Percentiles rank a stretch among this genome's conserved stretches.
These are phyloP conservation scores for Astrothelium macrocarpum DNA, from an alignment of 495 filamentous ascomycete genomes.

Conservation along the genomic window DNA sequence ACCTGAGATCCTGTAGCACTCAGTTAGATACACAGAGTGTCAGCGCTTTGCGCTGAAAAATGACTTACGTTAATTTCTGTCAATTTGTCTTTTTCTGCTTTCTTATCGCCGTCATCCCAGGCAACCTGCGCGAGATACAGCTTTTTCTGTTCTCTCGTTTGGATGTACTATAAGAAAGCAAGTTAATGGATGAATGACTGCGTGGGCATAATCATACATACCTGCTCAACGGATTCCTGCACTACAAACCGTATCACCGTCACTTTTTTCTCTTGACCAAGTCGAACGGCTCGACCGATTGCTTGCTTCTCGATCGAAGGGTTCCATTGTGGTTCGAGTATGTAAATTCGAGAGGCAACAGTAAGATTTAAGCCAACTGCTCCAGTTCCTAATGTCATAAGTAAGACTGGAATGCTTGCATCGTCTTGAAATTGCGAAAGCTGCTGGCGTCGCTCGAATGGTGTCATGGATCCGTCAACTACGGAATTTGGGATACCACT, in stretches of 20 bases:
- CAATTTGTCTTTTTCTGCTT: too few relatives aligned
- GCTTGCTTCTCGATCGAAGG: conserved; percentile 46
- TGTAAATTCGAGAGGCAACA: conserved; percentile 37
- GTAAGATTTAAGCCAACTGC: conserved; percentile 39
- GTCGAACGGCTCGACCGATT: conserved; percentile 36
- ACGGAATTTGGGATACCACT: neutral
- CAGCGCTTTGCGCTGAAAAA: too few relatives aligned
- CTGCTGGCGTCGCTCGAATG: neutral
- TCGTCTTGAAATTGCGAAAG: neutral
- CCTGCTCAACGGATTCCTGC: conserved; percentile 42
- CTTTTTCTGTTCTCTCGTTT: too few relatives aligned
- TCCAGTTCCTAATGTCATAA: neutral
- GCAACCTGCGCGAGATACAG: too few relatives aligned
- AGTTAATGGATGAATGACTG: too few relatives aligned
- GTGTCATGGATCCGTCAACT: neutral
- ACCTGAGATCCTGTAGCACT: too few relatives aligned
- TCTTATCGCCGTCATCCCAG: too few relatives aligned
- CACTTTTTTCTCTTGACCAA: conserved; percentile 40
- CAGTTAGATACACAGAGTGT: too few relatives aligned
- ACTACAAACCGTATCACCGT: conserved; percentile 37
- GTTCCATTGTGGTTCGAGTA: conserved; percentile 50
- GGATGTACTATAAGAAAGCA: too few relatives aligned
- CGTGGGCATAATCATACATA: too few relatives aligned
- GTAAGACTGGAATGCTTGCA: neutral
- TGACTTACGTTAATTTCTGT: too few relatives aligned